Conservation (phyloP, 164 flowering plant species). For the Vitis riparia region DNA sequence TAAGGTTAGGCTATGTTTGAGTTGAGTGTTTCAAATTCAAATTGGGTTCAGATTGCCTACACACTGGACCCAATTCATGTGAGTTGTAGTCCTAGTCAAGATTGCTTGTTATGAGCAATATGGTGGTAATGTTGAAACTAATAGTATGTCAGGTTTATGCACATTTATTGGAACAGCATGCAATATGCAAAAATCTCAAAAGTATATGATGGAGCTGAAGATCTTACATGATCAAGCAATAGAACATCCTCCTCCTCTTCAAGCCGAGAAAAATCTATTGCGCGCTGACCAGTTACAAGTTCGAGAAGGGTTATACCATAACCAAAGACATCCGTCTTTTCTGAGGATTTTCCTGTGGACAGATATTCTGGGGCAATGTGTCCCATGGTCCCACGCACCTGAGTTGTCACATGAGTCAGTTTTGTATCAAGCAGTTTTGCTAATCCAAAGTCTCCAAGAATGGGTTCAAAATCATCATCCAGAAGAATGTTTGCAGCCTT, state of each 20-base stretch:
- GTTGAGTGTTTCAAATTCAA: no score
- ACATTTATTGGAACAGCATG: neutral
- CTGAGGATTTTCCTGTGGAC: slow-evolving; percentile 62
- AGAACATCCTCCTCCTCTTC: slow-evolving; percentile 70
- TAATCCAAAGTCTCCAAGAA: slow-evolving; percentile 65
- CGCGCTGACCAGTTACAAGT: slow-evolving; percentile 70
- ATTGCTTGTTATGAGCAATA: no score
- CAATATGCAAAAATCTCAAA: neutral
- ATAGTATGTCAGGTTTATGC: neutral
- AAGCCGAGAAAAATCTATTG: slow-evolving; percentile 57
- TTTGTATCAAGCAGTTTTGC: slow-evolving; percentile 55
- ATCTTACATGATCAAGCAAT: slow-evolving; percentile 62
- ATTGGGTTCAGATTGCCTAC: no score
- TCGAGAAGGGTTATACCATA: slow-evolving; percentile 63
- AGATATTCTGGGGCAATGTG: slow-evolving; percentile 66
- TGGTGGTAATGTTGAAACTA: neutral
- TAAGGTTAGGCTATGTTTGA: no score
- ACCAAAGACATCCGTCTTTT: slow-evolving; percentile 65
- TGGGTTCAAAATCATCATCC: slow-evolving; percentile 55
- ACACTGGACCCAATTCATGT: no score
- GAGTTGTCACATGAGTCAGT: slow-evolving; percentile 63
- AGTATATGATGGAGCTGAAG: neutral
- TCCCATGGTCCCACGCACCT: slow-evolving; percentile 72
- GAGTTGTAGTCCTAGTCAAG: no score
- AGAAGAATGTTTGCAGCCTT: slow-evolving; percentile 68